Evolutionary conservation across 768 basidiomycete species (phyloP), one percentile per base, ranked within the genome.

Genomic region (Boletus fagicola): DNA sequence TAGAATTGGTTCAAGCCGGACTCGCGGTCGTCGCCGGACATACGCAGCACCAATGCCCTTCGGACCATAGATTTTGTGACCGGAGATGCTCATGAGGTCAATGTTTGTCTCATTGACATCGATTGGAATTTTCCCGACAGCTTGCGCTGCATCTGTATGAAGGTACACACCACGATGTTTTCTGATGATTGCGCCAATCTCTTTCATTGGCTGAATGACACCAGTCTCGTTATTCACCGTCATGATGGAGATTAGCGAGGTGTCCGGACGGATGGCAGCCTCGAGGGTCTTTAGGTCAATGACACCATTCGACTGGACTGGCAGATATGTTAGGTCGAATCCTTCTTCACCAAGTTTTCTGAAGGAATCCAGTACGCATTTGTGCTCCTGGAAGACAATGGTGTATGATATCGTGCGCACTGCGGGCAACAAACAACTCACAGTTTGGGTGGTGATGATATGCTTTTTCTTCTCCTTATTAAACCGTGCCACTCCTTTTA

Each of bases 211-310:
- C 69, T 98, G 97, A 54, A 99, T 97, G 62, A 98, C 95, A 24
- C 97, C 97, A 5, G 94, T 98, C 76, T 99, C 97, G 74, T 99
- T 99, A 78, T 99, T 99, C 57, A 99, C 97, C 18, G 91, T 84
- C 97, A 99, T 99, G 70, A 99, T 87, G 13, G 94, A 96, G 45
- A 99, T 86, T n/a, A 98, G 77, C 1, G 90, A 91, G 13, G 93
- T 94, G 58, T 94, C 93, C 10, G 94, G 94, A 33, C 93, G 86
- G 56, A 99, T 94, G 38, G 94, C 89, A 1, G 80, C 83, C 67
- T 94, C 91, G 33, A 99, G 84, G 10, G 84, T 85, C 18, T 85
- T 77, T 51, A 99, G 77, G 31, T 84, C 83, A 59, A 99, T 76
- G 48, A 97, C 68, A 15, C 97, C 97, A 69, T 94, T 92, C 26